Percentiles rank a stretch among this genome's conserved stretches.
Evolutionary conservation across 257 asterid species (phyloP).

Genomic region (Jasminum sambac): DNA sequence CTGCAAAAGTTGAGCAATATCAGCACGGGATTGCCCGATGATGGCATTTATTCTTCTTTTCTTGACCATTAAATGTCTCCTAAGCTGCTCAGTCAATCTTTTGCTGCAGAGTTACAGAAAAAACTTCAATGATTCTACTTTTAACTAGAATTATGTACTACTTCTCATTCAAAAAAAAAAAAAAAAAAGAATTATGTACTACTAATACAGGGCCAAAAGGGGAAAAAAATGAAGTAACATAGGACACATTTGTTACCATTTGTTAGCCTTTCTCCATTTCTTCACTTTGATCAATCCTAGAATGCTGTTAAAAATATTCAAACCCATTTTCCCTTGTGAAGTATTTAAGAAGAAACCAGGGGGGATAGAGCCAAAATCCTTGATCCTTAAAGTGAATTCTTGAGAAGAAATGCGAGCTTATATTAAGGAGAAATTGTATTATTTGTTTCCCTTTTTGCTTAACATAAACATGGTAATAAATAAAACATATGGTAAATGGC

Average conservation of each 20-base stretch:
- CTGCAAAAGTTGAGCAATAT: constrained; percentile 37
- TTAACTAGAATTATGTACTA: neutral
- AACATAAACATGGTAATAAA: neutral
- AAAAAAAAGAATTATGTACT: too few species aligned
- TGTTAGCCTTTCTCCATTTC: constrained; percentile 34
- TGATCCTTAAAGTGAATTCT: neutral
- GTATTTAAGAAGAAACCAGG: neutral
- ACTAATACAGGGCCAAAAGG: neutral
- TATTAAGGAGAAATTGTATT: neutral
- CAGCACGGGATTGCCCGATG: constrained; percentile 30
- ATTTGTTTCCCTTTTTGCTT: neutral
- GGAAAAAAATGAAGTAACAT: neutral
- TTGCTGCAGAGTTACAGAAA: constrained; percentile 21
- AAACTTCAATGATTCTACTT: neutral
- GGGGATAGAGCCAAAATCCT: neutral
- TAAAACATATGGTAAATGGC: constrained; percentile 3
- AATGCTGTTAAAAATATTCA: constrained; percentile 12
- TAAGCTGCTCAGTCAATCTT: constrained; percentile 27
- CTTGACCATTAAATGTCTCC: constrained; percentile 22
- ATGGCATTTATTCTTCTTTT: constrained; percentile 34
- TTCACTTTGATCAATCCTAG: constrained; percentile 20
- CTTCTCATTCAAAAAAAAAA: too few species aligned
- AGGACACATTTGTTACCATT: constrained; percentile 23
- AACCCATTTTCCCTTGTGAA: constrained; percentile 13
- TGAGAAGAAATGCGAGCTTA: neutral